Evolutionary conservation across 176 grass and related monocot species (phyloP).

Genomic region (Carex scoparia): DNA sequence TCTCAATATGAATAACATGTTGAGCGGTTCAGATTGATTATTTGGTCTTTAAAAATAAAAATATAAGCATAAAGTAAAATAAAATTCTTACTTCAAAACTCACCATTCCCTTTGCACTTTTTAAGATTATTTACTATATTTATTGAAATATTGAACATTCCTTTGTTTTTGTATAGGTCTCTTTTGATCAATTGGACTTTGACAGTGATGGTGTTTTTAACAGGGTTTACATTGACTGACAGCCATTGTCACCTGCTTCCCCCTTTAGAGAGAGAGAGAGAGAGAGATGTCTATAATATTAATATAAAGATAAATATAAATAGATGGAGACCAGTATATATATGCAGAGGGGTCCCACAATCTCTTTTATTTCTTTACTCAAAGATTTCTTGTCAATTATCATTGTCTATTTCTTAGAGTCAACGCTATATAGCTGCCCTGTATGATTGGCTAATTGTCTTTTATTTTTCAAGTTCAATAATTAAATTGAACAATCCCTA

Average conservation of each 20-base stretch:
- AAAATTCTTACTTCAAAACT: too few relatives aligned
- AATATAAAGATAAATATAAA: background rate
- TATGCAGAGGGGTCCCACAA: background rate
- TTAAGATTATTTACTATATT: too few relatives aligned
- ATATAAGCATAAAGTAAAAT: too few relatives aligned
- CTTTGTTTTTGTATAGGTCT: too few relatives aligned
- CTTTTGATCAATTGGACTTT: background rate
- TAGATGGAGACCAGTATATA: background rate
- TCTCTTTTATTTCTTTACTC: slow-evolving; percentile 18
- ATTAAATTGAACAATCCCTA: too few relatives aligned
- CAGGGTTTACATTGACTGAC: slow-evolving; percentile 1
- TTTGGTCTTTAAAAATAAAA: too few relatives aligned
- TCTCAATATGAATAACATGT: too few relatives aligned
- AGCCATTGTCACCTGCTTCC: background rate
- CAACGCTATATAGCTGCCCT: background rate
- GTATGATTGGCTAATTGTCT: background rate
- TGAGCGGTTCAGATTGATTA: too few relatives aligned
- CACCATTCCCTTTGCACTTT: too few relatives aligned
- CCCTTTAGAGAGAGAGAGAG: background rate
- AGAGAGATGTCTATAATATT: background rate
- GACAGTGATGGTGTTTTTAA: slow-evolving; percentile 2
- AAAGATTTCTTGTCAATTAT: slow-evolving; percentile 27
- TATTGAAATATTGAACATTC: too few relatives aligned
- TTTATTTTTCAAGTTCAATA: background rate
- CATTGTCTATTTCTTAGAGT: slow-evolving; percentile 19